A percentile compares a stretch with the other conserved stretches of the same genome.
Evolutionary conservation across 805 yeast genomes (phyloP).

Genomic region (Saccharomyces paradoxus): DNA sequence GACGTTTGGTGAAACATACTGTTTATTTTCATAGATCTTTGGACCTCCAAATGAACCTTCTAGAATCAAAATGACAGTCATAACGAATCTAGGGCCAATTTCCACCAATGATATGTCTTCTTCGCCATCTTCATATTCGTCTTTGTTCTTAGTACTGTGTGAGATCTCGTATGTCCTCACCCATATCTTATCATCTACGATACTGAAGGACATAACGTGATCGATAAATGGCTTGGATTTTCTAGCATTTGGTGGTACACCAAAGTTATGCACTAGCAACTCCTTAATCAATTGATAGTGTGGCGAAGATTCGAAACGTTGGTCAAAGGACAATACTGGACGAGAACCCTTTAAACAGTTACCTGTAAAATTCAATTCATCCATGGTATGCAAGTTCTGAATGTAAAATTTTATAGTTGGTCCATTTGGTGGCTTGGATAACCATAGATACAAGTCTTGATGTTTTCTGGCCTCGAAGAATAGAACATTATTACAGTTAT

Average conservation of each 20-base stretch:
- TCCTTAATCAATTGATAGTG: constrained; percentile 77
- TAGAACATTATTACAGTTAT: constrained; percentile 91
- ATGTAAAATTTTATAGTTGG: constrained; percentile 91
- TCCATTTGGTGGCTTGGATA: constrained; percentile 95
- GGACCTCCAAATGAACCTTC: constrained; percentile 99
- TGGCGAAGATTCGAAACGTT: constrained; percentile 58
- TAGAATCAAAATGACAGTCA: constrained; percentile 81
- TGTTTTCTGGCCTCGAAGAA: constrained; percentile 96
- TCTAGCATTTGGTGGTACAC: constrained; percentile 91
- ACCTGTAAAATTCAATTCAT: constrained; percentile 93
- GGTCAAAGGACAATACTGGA: constrained; percentile 85
- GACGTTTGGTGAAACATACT: constrained; percentile 91
- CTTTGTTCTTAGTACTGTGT: constrained; percentile 45
- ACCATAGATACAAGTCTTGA: constrained; percentile 88
- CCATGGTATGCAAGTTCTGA: constrained; percentile 92
- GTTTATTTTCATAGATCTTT: constrained; percentile 92
- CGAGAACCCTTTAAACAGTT: constrained; percentile 93
- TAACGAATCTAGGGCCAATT: constrained; percentile 92
- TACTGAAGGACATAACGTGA: constrained; percentile 86
- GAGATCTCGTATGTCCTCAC: constrained; percentile 87
- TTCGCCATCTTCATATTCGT: constrained; percentile 41
- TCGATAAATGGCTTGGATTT: constrained; percentile 91
- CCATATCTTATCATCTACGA: constrained; percentile 93
- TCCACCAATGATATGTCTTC: constrained; percentile 77
- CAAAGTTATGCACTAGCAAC: constrained; percentile 71